phyloP scores from a whole-genome alignment of 495 filamentous ascomycete genomes.

The Usnea hakonensis region DNA sequence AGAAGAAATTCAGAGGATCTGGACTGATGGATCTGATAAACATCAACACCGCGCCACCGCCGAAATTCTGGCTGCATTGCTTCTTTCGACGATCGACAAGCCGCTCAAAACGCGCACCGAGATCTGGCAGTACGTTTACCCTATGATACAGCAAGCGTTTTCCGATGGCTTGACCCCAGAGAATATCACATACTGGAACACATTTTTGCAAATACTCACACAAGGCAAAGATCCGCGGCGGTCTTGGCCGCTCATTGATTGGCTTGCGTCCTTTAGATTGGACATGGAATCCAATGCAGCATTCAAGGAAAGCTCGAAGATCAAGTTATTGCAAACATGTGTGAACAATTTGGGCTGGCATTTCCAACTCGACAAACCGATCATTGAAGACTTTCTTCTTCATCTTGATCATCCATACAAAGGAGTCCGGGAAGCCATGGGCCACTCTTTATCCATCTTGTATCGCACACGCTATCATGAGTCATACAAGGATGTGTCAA shows the following conservation, averaged over 20 bases:
- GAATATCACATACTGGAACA: conserved; percentile 89
- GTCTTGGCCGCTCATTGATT: conserved; percentile 76
- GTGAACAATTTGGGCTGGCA: conserved; percentile 91
- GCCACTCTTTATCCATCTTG: conserved; percentile 75
- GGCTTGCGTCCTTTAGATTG: conserved; percentile 74
- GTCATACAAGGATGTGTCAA: conserved; percentile 69
- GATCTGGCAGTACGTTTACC: conserved; percentile 85
- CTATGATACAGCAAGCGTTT: conserved; percentile 78
- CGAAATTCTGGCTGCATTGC: conserved; percentile 82
- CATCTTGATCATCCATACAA: conserved; percentile 98
- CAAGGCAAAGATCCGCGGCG: conserved; percentile 80
- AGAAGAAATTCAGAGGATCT: conserved; percentile 63
- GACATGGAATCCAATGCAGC: conserved; percentile 95
- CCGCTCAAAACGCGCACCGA: conserved; percentile 57
- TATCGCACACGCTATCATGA: conserved; percentile 89
- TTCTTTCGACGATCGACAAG: conserved; percentile 66
- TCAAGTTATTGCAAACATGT: conserved; percentile 81
- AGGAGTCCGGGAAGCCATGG: conserved; percentile 89
- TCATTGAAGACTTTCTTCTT: conserved; percentile 77
- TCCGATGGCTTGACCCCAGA: conserved; percentile 87
- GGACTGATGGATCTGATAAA: conserved; percentile 90
- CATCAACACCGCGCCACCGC: conserved; percentile 95
- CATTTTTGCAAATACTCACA: conserved; percentile 79
- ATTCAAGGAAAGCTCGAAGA: conserved; percentile 97
- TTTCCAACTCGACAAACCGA: conserved; percentile 86